Conservation (phyloP, 169 alveolate species). For the Plasmodium gallinaceum region DNA sequence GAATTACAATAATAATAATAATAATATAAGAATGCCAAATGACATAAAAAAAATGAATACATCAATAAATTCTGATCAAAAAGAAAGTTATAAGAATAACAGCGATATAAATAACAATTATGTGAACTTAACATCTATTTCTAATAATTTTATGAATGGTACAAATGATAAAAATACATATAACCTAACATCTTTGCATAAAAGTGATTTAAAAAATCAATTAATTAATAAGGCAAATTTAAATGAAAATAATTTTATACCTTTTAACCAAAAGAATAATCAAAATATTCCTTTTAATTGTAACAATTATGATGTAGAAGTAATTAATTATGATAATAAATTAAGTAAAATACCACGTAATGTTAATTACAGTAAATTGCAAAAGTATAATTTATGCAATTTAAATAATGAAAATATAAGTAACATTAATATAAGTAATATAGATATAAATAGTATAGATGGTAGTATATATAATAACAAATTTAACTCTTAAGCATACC, state of each 20-base stretch:
- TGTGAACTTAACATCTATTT: not conserved
- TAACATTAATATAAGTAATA: conserved; percentile 26
- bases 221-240: not conserved
- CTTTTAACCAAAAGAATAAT: conserved; percentile 17
- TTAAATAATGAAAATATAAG: conserved; percentile 25
- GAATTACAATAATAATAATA: not conserved
- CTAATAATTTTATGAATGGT: not conserved
- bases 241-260: not conserved
- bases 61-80: not conserved
- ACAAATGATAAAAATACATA: conserved; percentile 6
- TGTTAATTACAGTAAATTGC: conserved; percentile 33
- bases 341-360: not conserved
- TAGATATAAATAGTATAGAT: conserved; percentile 28
- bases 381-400: conserved; percentile 12
- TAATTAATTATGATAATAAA: conserved; percentile 4
- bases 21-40: not conserved
- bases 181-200: conserved; percentile 8
- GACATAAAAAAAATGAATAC: conserved; percentile 1
- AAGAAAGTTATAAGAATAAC: not conserved
- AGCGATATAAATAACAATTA: not conserved
- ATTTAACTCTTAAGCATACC: conserved; percentile 4
- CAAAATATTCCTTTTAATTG: not conserved
- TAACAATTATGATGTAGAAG: conserved; percentile 9
- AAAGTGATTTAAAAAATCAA: too few species aligned
- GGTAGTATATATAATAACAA: conserved; percentile 25